These are phyloP conservation scores for Candida endomychidarum DNA, from an alignment of 805 yeast species.

Conservation along the genomic window DNA sequence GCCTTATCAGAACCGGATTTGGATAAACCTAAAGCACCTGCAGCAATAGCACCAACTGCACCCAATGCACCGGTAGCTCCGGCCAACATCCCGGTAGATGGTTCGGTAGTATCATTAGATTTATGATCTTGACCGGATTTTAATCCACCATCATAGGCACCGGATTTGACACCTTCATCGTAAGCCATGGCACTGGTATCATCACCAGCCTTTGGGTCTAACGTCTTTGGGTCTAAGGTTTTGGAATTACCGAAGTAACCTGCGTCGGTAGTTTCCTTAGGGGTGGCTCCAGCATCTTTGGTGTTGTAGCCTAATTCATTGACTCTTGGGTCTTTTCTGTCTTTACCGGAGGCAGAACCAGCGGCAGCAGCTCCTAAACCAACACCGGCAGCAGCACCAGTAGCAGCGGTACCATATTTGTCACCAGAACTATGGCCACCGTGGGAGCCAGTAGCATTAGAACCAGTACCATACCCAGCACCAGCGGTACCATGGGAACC, in stretches of 20 bases:
- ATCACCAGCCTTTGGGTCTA: slow-evolving; percentile 14
- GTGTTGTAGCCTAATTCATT: too few relatives aligned
- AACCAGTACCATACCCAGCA: too few relatives aligned
- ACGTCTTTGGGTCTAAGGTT: slow-evolving; percentile 17
- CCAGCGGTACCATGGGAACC: too few relatives aligned
- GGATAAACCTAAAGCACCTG: slow-evolving; percentile 15
- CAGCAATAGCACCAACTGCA: slow-evolving; percentile 17
- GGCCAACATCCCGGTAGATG: slow-evolving; percentile 16
- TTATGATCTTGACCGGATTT: slow-evolving; percentile 9
- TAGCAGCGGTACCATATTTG: slow-evolving; percentile 1
- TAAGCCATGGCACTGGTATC: background rate
- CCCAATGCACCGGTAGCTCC: slow-evolving; percentile 28
- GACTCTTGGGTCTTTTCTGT: too few relatives aligned
- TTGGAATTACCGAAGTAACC: slow-evolving; percentile 8
- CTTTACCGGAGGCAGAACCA: too few relatives aligned
- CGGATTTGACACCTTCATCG: slow-evolving; percentile 17
- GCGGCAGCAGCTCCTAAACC: too few relatives aligned
- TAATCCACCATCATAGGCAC: slow-evolving; percentile 16
- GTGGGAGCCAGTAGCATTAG: too few relatives aligned
- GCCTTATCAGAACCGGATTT: too few relatives aligned
- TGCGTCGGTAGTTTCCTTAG: too few relatives aligned
- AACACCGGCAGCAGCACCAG: slow-evolving; percentile 12
- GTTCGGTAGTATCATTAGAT: background rate
- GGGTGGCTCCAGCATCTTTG: too few relatives aligned
- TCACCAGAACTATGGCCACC: too few relatives aligned